These are phyloP conservation scores for Craspedostauros australis DNA, from an alignment of 108 stramenopile genomes.

Conservation along the genomic window DNA sequence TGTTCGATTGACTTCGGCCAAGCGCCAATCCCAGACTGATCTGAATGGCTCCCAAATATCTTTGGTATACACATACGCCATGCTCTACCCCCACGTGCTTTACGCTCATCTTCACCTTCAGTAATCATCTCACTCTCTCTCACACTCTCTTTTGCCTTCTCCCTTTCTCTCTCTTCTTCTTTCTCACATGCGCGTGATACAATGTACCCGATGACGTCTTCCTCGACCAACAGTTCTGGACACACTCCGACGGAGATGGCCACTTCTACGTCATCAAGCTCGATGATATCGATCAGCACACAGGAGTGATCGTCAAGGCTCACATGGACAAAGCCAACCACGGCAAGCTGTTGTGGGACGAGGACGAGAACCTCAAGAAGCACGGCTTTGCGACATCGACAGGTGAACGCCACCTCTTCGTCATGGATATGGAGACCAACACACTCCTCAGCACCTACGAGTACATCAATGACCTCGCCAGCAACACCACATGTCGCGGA, in stretches of 20 bases:
- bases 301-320: slow-evolving; percentile 1
- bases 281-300: slow-evolving; percentile 2
- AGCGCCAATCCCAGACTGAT: no score
- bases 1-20: no score
- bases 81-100: no score
- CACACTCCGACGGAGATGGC: slow-evolving; percentile 17
- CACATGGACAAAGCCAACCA: slow-evolving; percentile 1
- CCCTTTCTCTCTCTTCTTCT: no score
- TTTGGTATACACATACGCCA: no score
- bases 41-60: no score
- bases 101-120: no score
- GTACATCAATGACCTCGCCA: not conserved
- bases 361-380: slow-evolving; percentile 3
- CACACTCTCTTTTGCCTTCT: no score
- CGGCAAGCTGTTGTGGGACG: slow-evolving; percentile 21
- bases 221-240: slow-evolving; percentile 3
- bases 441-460: not conserved
- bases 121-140: no score
- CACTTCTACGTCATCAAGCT: slow-evolving; percentile 11
- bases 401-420: slow-evolving; percentile 9
- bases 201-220: not conserved
- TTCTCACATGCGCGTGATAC: no score
- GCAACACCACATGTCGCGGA: not conserved
- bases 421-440: slow-evolving; percentile 3
- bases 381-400: slow-evolving; percentile 15